Evolutionary conservation across 2,329 filamentous ascomycete genomes (phyloP), one percentile per base, ranked within the genome.

Genomic region (Neofusicoccum ribis): DNA sequence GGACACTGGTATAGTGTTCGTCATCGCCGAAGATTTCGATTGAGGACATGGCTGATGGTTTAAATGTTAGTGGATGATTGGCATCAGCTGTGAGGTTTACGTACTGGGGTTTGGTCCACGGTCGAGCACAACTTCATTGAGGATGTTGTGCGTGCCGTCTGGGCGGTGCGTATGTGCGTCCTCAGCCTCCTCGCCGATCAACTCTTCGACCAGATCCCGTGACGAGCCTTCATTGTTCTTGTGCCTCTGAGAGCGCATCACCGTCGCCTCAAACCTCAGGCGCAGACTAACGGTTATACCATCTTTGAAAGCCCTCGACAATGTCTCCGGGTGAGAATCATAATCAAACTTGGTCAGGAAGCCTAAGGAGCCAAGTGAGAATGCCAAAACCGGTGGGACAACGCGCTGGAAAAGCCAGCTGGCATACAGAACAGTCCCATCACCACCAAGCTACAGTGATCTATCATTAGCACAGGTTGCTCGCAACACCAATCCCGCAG

Each of bases 291-390:
- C 91, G 0, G 91, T 95, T 20, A 98, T 90, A 6, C 95, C 95
- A 66, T 96, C 89, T 46, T 81, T 83, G 70, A 97, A 95, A 0
- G 91, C 89, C 50, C 83, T 86, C 3, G 83, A 86, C 37, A 97
- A 83, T 1, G 87, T 96, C 14, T 84, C 79, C 67, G 86, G 82
- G 70, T 91, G 92, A 4, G 90, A 82, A 14, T 88, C 87, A 76
- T 93, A 99, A 76, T 98, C 93, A 75, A 98, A 98, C 74, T 97
- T 97, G 31, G 95, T 98, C 69, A 99, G 81, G 74, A 99, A 99
- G 0, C 95, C 95, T 5, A 99, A 83, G 27, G 93, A 97, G 8
- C 95, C 95, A 9, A 98, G 82, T 0, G 93, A 87, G 76, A 99
- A 98, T 67, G 92, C 94, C 67, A 99, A 82, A 0, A 97, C 92